Evolutionary conservation across 495 filamentous ascomycete genomes (phyloP).

Genomic region (Cetradonia linearis): DNA sequence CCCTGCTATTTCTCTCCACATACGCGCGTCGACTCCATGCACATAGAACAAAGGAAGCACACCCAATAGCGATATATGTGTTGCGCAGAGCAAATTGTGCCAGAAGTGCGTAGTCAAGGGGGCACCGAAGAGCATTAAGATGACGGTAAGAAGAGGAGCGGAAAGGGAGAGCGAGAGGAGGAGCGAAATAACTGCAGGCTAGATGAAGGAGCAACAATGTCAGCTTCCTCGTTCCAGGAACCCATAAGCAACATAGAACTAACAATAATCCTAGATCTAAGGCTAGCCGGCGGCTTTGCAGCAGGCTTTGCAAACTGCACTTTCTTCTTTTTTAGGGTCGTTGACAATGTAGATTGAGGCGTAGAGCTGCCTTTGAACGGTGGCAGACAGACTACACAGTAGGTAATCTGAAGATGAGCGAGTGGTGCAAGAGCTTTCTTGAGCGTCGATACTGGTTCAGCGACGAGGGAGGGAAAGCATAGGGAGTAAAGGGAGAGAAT

Average conservation of each 20-base stretch:
- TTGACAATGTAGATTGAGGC: slow-evolving; percentile 21
- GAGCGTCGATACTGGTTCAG: slow-evolving; percentile 60
- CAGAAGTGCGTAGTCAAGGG: slow-evolving; percentile 72
- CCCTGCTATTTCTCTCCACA: slow-evolving; percentile 63
- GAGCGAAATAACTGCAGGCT: slow-evolving; percentile 54
- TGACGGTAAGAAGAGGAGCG: slow-evolving; percentile 49
- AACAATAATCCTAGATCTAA: slow-evolving; percentile 18
- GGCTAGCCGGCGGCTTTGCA: slow-evolving; percentile 11
- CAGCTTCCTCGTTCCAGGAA: background rate
- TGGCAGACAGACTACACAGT: slow-evolving; percentile 64
- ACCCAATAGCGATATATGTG: slow-evolving; percentile 69
- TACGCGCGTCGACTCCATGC: slow-evolving; percentile 62
- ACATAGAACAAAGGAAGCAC: slow-evolving; percentile 69
- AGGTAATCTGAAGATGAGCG: slow-evolving; percentile 53
- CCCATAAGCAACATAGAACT: background rate
- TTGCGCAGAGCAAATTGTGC: slow-evolving; percentile 68
- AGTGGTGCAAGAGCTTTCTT: slow-evolving; percentile 50
- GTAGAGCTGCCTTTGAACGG: slow-evolving; percentile 36
- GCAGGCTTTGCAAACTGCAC: slow-evolving; percentile 28
- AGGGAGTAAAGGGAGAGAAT: slow-evolving; percentile 50
- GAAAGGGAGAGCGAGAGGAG: slow-evolving; percentile 56
- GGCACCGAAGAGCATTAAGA: slow-evolving; percentile 81
- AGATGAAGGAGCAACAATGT: slow-evolving; percentile 14
- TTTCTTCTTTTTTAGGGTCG: slow-evolving; percentile 16
- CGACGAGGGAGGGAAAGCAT: slow-evolving; percentile 58